These are phyloP conservation scores for Chloranthus sessilifolius DNA, from an alignment of 164 flowering plant genomes.

Conservation along the genomic window DNA sequence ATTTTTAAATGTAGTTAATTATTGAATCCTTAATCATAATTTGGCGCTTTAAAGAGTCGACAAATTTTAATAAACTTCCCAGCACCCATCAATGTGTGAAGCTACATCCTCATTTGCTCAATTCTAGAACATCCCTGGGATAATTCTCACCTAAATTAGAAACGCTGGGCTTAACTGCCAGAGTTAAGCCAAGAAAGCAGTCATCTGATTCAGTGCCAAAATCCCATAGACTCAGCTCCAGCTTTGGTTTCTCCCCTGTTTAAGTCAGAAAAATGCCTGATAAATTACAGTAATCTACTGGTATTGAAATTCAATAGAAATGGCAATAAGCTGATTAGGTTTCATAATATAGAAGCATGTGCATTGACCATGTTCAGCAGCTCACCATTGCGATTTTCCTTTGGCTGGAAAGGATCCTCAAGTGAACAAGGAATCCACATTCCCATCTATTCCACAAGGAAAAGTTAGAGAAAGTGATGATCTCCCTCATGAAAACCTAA, in stretches of 20 bases:
- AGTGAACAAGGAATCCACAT: conserved; percentile 44
- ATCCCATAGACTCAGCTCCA: conserved; percentile 80
- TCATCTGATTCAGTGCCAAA: conserved; percentile 64
- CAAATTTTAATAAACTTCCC: not conserved
- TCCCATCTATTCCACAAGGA: conserved; percentile 35
- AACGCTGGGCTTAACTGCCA: conserved; percentile 75
- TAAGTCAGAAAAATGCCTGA: not conserved
- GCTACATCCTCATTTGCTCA: not conserved
- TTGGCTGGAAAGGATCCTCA: conserved; percentile 43
- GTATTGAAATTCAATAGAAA: too few species aligned
- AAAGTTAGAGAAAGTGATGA: conserved; percentile 10
- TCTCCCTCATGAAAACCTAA: conserved; percentile 5
- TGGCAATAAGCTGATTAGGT: not conserved
- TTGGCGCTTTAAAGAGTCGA: not conserved
- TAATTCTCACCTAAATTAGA: conserved; percentile 41
- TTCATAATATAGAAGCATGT: too few species aligned
- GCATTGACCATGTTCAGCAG: not conserved
- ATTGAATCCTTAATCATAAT: not conserved
- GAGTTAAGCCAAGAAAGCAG: conserved; percentile 78
- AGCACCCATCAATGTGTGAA: not conserved
- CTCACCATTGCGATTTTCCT: conserved; percentile 37
- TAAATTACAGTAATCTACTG: not conserved
- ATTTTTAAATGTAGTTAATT: not conserved
- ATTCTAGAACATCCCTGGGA: not conserved
- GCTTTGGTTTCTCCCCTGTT: conserved; percentile 62